Evolutionary conservation across 805 yeast species (phyloP), one percentile per base, ranked within the genome.

Genomic region (Ogataea paraovalis): DNA sequence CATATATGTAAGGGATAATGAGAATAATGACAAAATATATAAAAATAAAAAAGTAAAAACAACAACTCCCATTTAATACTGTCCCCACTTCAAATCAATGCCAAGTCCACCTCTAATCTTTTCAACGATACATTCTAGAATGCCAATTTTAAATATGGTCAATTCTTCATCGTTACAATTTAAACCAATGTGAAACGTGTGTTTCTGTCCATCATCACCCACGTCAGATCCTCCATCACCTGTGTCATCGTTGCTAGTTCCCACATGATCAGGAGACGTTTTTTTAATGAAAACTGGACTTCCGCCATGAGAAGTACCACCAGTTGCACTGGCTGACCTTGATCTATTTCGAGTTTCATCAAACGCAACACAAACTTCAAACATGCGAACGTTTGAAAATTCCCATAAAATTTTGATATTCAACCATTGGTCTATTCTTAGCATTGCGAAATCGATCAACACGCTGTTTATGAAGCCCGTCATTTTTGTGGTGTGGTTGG

Each of bases 131-230:
- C 23, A n/a, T 4, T 42, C 28, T 8, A 42, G 6, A 12, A 42
- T 36, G 6, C 30, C 13, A 7, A 36, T 20, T 21, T 23, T 43
- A 10, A 43, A 25, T 2, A 38, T 16, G 16, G 21, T 21, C 5
- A 39, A 13, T 22, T 43, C 46, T 12, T 22, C 32, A 19, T 43
- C 46, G 6, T 13, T 38, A 25, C 25, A 39, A 10, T 18, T 19
- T n/a, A 28, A 39, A 13, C 32, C 32, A 10, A 39, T 5, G 21
- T 39, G 46, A 38, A 43, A 43, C 13, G 37, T 43, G 13, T 36
- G 36, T 2, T 21, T 33, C 10, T 32, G 20, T 8, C 6, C 38
- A n/a, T 18, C 21, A 18, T 10, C 20, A 34, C 8, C 20, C 3
- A 4, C 38, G 16, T 4, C 21, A 34, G 16, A 19, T 5, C 16